These are phyloP conservation scores for Haplosporangium sp. DNA, from an alignment of 371 early-diverging fungal genomes.

Conservation along the genomic window DNA sequence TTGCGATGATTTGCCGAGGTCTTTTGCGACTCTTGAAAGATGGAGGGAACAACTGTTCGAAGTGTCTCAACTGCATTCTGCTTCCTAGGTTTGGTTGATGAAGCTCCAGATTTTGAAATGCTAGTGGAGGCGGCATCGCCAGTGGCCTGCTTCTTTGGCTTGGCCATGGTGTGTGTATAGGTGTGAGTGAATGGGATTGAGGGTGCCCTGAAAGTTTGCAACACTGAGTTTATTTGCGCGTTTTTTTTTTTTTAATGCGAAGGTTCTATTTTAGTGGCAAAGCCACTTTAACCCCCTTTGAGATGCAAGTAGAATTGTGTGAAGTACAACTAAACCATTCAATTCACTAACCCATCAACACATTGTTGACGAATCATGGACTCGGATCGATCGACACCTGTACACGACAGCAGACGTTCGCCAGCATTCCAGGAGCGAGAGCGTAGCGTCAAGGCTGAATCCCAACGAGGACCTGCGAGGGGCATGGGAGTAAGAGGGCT, in stretches of 20 bases:
- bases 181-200: constrained; percentile 6
- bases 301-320: neutral
- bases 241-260: neutral
- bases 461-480: constrained; percentile 34
- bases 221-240: neutral
- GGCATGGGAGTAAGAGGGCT: constrained; percentile 33
- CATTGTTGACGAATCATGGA: constrained; percentile 31
- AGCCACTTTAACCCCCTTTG: constrained; percentile 5
- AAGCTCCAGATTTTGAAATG: neutral
- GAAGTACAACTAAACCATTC: no score
- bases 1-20: constrained; percentile 75
- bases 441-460: constrained; percentile 35
- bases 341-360: neutral
- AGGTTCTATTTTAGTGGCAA: constrained; percentile 27
- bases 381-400: constrained; percentile 47
- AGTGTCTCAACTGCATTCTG: constrained; percentile 36
- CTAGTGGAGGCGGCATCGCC: neutral
- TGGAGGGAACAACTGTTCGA: constrained; percentile 61
- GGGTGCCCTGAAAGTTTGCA: neutral
- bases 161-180: constrained; percentile 20
- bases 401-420: constrained; percentile 28
- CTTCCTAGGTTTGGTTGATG: constrained; percentile 28
- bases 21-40: constrained; percentile 85
- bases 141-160: constrained; percentile 25
- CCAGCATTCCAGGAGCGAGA: constrained; percentile 48